Evolutionary conservation across 1,284 basidiomycete species (phyloP).

Genomic region (Sphagnurus paluster): DNA sequence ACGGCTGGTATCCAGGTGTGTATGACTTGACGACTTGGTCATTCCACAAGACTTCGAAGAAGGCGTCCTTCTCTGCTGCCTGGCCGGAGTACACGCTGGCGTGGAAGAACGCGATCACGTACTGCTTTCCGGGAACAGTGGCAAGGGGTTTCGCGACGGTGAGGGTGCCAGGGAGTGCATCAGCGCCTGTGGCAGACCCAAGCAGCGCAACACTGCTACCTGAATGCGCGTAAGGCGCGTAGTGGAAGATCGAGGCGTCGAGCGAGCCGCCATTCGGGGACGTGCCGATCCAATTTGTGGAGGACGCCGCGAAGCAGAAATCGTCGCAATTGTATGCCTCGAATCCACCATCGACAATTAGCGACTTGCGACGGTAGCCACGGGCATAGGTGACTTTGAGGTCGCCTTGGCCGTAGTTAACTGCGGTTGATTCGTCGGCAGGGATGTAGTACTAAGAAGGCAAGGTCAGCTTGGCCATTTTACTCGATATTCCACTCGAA

Average conservation of each 20-base stretch:
- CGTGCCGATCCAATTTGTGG: constrained; percentile 29
- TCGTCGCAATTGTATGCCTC: constrained; percentile 27
- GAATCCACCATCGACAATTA: constrained; percentile 29
- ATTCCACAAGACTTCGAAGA: constrained; percentile 32
- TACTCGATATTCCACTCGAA: neutral
- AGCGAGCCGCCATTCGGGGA: constrained; percentile 22
- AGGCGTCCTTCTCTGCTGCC: constrained; percentile 22
- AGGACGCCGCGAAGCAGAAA: constrained; percentile 28
- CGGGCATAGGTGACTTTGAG: constrained; percentile 41
- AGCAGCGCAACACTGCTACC: constrained; percentile 29
- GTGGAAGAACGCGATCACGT: constrained; percentile 29
- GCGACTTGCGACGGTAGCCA: constrained; percentile 31
- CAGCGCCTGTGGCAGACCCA: constrained; percentile 27
- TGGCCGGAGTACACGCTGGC: constrained; percentile 23
- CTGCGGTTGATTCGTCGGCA: constrained; percentile 39
- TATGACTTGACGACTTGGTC: constrained; percentile 21
- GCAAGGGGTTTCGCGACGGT: constrained; percentile 19
- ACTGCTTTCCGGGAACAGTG: constrained; percentile 24
- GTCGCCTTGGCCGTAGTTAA: constrained; percentile 39
- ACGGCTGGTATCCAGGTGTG: constrained; percentile 19
- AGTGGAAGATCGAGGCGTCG: constrained; percentile 32
- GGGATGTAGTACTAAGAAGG: constrained; percentile 36
- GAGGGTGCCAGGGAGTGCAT: constrained; percentile 27
- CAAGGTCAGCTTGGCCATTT: too few species aligned
- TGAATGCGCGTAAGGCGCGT: constrained; percentile 26